Base-by-base conservation (phyloP, 2,329 filamentous ascomycete species). In the Sarocladium kiliense region DNA sequence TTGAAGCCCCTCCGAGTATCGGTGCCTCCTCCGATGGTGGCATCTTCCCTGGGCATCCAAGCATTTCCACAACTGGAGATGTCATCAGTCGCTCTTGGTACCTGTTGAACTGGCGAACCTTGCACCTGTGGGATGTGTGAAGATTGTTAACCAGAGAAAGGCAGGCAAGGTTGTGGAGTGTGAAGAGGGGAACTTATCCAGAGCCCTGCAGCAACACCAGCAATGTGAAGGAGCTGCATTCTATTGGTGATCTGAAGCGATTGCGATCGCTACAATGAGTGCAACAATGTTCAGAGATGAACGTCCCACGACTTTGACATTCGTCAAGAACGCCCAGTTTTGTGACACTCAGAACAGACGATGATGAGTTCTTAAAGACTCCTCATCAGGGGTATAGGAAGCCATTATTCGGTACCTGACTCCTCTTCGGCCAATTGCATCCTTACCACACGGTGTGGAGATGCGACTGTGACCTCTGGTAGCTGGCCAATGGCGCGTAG, bases 21-120 rank as follows among this genome's bases (percentile, higher is more conserved):
- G 18, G 56, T 61, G 14, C 55, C 58, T 14, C 50, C 49, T 12
- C 54, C 58, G 39, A 61, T 61, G 11, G 39, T 50, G 41, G 59
- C 58, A 53, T 61, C 58, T 3, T 58, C 54, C 19, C 58, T 54
- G 14, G 59, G 58, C 58, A 61, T 61, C 59, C 59, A 61, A 5
- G 54, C 55, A 18, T 41, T 49, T 16, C 59, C 59, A 34, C 59
- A 61, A 54, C 58, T 59, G n/a, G 59, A 61, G 34, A 61, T 61
- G 12, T 50, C 56, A 36, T 61, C 55, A 10, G 58, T 59, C 10
- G 55, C 37, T 18, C 47, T 51, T 10, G 7, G 27, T 10, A 51
- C 47, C 9, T 6, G 18, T 23, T 44, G 7, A 3, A 47, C 44
- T 9, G 44, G 44, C 11, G 7, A 27, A 23, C 23, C 44, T 16